A percentile compares a stretch with the other conserved stretches of the same genome.
Evolutionary conservation across 2,329 filamentous ascomycete species (phyloP).

Genomic region (Aspergillus niger): DNA sequence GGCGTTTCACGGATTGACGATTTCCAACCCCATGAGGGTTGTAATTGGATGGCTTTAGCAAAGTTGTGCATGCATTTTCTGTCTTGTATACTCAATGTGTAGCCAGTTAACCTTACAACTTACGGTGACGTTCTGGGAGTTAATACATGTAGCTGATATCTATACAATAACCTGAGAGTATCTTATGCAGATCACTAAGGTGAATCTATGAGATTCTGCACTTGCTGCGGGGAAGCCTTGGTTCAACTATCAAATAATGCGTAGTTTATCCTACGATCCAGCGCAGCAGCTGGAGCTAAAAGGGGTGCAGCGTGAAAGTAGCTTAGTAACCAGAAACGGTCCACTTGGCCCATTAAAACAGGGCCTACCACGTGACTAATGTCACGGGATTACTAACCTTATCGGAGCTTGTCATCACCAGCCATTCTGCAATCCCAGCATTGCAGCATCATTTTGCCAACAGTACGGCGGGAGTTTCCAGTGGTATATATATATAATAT

Average conservation of each 20-base stretch:
- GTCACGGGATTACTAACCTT: not conserved
- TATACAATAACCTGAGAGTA: too few relatives aligned
- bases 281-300: not conserved
- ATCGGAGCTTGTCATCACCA: not conserved
- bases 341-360: not conserved
- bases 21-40: conserved; percentile 1
- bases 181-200: too few relatives aligned
- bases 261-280: not conserved
- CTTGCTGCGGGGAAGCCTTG: too few relatives aligned
- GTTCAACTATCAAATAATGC: too few relatives aligned
- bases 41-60: conserved; percentile 12
- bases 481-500: not conserved
- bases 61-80: conserved; percentile 12
- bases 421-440: not conserved
- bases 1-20: conserved; percentile 13
- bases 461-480: not conserved
- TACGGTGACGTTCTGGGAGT: conserved; percentile 6
- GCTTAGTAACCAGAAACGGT: not conserved
- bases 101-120: conserved; percentile 9
- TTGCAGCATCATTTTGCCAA: not conserved
- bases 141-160: too few relatives aligned
- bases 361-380: not conserved
- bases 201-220: too few relatives aligned
- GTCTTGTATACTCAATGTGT: conserved; percentile 6
- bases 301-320: not conserved